Evolutionary conservation across 2,329 filamentous ascomycete species (phyloP).

Genomic region (Cytospora chrysosperma): DNA sequence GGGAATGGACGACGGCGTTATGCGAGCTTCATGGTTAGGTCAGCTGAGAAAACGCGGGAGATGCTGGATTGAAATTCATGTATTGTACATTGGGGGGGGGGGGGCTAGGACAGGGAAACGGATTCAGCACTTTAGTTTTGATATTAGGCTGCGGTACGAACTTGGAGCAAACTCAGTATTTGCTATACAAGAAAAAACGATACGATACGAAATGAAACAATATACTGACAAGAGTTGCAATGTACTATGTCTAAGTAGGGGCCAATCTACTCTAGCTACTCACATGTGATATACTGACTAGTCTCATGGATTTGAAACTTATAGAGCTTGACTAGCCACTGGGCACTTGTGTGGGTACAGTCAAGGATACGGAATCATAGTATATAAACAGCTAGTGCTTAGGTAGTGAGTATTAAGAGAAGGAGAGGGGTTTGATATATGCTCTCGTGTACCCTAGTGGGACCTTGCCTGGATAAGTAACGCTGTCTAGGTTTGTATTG

Average conservation of each 20-base stretch:
- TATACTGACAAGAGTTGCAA: neutral
- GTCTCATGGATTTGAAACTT: neutral
- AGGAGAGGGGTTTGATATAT: neutral
- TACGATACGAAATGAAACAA: slow-evolving; percentile 11
- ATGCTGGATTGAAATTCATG: neutral
- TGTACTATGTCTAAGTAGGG: neutral
- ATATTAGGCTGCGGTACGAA: neutral
- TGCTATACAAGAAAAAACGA: slow-evolving; percentile 5
- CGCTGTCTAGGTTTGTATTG: too few species aligned
- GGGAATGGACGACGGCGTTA: slow-evolving; percentile 11
- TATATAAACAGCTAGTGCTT: neutral
- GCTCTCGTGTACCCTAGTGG: neutral
- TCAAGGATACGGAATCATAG: too few species aligned
- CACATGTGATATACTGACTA: neutral
- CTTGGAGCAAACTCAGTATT: slow-evolving; percentile 4
- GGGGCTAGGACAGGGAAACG: neutral
- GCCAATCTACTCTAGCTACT: neutral
- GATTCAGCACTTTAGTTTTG: slow-evolving; percentile 4
- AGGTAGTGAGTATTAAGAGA: neutral
- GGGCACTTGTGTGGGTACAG: too few species aligned
- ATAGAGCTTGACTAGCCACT: too few species aligned
- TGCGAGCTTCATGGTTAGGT: slow-evolving; percentile 3
- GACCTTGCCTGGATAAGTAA: too few species aligned
- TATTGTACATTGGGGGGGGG: slow-evolving; percentile 2
- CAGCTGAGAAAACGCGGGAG: slow-evolving; percentile 8